These are phyloP conservation scores for Cordyceps cicadae DNA, from an alignment of 2,329 filamentous ascomycete genomes.

Conservation along the genomic window DNA sequence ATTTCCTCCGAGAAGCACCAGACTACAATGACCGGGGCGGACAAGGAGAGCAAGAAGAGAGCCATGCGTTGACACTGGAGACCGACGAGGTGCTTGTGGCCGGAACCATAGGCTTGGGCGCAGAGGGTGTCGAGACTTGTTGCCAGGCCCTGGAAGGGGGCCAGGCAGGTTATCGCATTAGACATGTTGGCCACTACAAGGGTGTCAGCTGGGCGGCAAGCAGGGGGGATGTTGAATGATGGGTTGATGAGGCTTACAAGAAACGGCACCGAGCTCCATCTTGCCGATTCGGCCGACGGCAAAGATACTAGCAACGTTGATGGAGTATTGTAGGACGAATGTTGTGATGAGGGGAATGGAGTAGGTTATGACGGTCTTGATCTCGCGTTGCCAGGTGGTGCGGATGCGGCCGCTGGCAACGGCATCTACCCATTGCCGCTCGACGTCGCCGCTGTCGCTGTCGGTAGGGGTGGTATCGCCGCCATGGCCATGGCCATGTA, in stretches of 20 bases:
- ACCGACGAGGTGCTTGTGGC: conserved; percentile 79
- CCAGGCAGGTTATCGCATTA: conserved; percentile 68
- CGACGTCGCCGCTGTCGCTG: conserved; percentile 48
- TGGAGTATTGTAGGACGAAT: conserved; percentile 72
- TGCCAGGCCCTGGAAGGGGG: conserved; percentile 73
- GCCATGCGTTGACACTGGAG: conserved; percentile 76
- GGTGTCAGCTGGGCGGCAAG: neutral
- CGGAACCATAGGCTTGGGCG: conserved; percentile 87
- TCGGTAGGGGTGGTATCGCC: conserved; percentile 27
- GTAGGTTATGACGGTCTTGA: conserved; percentile 68
- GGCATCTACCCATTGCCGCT: conserved; percentile 77
- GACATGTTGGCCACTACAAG: conserved; percentile 55
- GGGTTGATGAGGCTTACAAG: conserved; percentile 22
- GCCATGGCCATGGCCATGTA: conserved; percentile 25
- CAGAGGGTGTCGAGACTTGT: conserved; percentile 90
- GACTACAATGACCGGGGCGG: conserved; percentile 61
- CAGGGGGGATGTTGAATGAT: neutral
- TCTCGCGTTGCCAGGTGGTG: conserved; percentile 86
- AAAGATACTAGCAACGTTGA: conserved; percentile 76
- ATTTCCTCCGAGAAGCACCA: conserved; percentile 64
- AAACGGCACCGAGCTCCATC: conserved; percentile 40
- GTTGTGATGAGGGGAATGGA: conserved; percentile 62
- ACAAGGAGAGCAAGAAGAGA: conserved; percentile 64
- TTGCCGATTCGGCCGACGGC: conserved; percentile 69
- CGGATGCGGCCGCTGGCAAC: conserved; percentile 72